Percentiles rank a stretch among this genome's conserved stretches.
These are phyloP conservation scores for Saprolegnia diclina DNA, from an alignment of 352 stramenopile genomes.

Conservation along the genomic window DNA sequence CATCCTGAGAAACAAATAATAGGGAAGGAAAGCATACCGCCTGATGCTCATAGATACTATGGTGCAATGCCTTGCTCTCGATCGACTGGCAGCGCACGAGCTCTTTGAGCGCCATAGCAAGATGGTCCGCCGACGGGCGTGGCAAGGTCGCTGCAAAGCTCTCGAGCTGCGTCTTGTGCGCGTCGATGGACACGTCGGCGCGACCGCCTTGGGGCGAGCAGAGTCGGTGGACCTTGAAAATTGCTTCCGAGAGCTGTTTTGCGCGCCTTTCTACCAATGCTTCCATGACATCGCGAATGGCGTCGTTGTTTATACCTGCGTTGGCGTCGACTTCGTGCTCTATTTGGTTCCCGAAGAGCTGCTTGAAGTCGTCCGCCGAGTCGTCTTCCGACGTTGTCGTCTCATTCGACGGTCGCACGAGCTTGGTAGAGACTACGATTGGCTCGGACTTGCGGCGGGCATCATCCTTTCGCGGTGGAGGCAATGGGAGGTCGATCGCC, in stretches of 20 bases:
- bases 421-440: not conserved
- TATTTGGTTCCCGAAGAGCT: not conserved
- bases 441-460: not conserved
- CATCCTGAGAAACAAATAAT: not conserved
- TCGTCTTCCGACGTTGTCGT: slow-evolving; percentile 23
- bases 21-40: not conserved
- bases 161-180: not conserved
- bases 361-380: not conserved
- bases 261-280: not conserved
- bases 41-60: not conserved
- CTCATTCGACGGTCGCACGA: not conserved
- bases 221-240: not conserved
- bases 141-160: not conserved
- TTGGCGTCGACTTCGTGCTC: not conserved
- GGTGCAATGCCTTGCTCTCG: not conserved
- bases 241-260: not conserved
- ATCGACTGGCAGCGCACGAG: not conserved
- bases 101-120: not conserved
- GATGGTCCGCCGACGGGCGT: not conserved
- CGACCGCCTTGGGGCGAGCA: not conserved
- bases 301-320: not conserved
- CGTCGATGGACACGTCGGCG: slow-evolving; percentile 3
- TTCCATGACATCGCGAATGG: too few species aligned
- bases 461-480: not conserved
- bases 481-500: not conserved